phyloP scores from a whole-genome alignment of 192 early-diverging fungal genomes.

The Podila minutissima region DNA sequence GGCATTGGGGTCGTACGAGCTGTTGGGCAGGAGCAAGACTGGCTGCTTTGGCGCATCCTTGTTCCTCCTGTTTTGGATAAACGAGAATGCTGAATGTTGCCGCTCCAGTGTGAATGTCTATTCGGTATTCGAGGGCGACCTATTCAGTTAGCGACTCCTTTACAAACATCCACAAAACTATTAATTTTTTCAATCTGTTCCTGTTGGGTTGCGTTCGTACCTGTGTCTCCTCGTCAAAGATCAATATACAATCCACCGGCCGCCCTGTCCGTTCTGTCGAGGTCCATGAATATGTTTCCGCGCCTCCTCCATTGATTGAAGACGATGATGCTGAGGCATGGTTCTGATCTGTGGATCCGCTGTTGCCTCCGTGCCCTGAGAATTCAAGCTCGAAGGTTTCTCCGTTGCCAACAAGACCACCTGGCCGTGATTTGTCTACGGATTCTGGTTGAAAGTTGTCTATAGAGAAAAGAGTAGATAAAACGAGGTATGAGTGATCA shows the following conservation, averaged over 20 bases:
- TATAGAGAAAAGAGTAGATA: neutral
- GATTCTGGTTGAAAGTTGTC: slow-evolving; percentile 50
- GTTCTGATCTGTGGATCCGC: neutral
- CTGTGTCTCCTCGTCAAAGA: slow-evolving; percentile 47
- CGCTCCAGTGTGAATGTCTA: slow-evolving; percentile 45
- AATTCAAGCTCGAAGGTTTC: slow-evolving; percentile 47
- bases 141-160: neutral
- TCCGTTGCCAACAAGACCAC: slow-evolving; percentile 38
- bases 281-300: slow-evolving; percentile 35
- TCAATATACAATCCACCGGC: slow-evolving; percentile 38
- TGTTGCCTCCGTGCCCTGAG: slow-evolving; percentile 22
- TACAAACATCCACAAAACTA: neutral
- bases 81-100: slow-evolving; percentile 38
- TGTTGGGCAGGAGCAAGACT: slow-evolving; percentile 28
- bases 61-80: slow-evolving; percentile 30
- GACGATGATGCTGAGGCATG: neutral
- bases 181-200: neutral
- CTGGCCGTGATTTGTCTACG: slow-evolving; percentile 43
- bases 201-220: neutral
- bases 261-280: slow-evolving; percentile 14
- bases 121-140: neutral
- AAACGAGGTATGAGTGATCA: neutral
- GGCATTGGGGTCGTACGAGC: slow-evolving; percentile 24
- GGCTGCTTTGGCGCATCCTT: slow-evolving; percentile 20
- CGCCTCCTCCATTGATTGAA: slow-evolving; percentile 5